Conservation (phyloP, 2,329 filamentous ascomycete genomes). For the Fusarium chuoi region DNA sequence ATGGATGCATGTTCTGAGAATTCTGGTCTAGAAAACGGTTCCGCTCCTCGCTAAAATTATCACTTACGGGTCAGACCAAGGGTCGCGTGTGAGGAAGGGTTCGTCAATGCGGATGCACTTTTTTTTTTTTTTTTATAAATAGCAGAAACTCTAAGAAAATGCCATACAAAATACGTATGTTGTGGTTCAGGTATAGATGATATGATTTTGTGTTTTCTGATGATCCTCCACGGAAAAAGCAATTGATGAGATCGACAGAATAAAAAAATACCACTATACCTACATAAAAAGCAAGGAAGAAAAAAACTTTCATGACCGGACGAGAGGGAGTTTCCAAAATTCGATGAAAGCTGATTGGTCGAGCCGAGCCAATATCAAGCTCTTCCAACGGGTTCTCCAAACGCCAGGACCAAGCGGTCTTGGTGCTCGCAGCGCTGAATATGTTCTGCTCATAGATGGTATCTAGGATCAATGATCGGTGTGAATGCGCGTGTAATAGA, state of each 20-base stretch:
- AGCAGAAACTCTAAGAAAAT: not conserved
- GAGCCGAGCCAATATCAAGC: slow-evolving; percentile 8
- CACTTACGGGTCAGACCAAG: slow-evolving; percentile 23
- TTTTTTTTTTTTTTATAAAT: not conserved
- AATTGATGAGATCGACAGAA: slow-evolving; percentile 19
- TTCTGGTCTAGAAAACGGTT: slow-evolving; percentile 26
- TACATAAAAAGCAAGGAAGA: slow-evolving; percentile 19
- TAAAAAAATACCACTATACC: not conserved
- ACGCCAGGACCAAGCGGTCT: slow-evolving; percentile 16
- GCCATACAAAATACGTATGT: not conserved
- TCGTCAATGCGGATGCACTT: slow-evolving; percentile 17
- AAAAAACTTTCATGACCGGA: slow-evolving; percentile 22
- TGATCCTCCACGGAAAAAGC: slow-evolving; percentile 8
- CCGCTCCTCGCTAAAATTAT: slow-evolving; percentile 35
- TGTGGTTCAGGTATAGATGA: slow-evolving; percentile 4
- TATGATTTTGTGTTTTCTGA: not conserved
- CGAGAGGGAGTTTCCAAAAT: slow-evolving; percentile 24
- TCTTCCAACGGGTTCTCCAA: slow-evolving; percentile 34
- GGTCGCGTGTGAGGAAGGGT: slow-evolving; percentile 30
- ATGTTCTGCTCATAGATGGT: slow-evolving; percentile 22
- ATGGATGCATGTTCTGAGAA: slow-evolving; percentile 13
- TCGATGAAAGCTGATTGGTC: slow-evolving; percentile 34
- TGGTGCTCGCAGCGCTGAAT: slow-evolving; percentile 19
- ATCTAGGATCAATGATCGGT: slow-evolving; percentile 31
- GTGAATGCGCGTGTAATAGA: slow-evolving; percentile 31